Percentiles rank a stretch among this genome's conserved stretches.
Evolutionary conservation across 306 rosid species (phyloP).

Genomic region (Fagus sylvatica): DNA sequence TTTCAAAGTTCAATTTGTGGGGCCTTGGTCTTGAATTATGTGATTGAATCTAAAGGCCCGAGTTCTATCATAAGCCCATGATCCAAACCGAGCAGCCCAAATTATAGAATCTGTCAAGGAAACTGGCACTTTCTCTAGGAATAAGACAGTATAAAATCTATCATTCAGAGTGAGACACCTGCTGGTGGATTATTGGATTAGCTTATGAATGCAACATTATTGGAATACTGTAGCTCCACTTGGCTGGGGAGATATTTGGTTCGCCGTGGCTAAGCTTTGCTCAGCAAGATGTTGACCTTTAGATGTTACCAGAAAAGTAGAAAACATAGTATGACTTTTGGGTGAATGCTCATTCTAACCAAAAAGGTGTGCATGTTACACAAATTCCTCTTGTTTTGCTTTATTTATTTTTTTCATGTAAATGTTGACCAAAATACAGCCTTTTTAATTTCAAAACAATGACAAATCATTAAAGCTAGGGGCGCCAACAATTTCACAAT

Average conservation of each 20-base stretch:
- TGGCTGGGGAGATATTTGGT: not conserved
- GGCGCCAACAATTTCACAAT: too few relatives aligned
- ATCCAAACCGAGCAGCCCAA: too few relatives aligned
- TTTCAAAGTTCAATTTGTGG: too few relatives aligned
- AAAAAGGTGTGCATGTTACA: not conserved
- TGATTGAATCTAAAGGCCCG: too few relatives aligned
- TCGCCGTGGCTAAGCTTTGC: not conserved
- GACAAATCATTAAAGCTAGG: too few relatives aligned
- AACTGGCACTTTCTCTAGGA: not conserved
- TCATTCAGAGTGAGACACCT: not conserved
- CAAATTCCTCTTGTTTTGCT: not conserved
- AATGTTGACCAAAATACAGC: not conserved
- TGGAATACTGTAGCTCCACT: not conserved
- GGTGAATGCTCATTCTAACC: not conserved
- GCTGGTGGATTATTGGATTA: conserved; percentile 1
- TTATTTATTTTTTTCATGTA: not conserved
- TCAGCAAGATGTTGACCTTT: conserved; percentile 16
- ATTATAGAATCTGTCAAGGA: too few relatives aligned
- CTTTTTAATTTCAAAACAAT: not conserved
- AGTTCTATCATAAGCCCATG: too few relatives aligned
- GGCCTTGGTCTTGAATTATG: too few relatives aligned
- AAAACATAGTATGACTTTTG: not conserved
- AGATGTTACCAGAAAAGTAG: not conserved
- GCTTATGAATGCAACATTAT: not conserved
- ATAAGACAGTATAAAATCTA: not conserved